phyloP scores from a whole-genome alignment of 2,329 filamentous ascomycete species.

The Polytolypa hystricis region DNA sequence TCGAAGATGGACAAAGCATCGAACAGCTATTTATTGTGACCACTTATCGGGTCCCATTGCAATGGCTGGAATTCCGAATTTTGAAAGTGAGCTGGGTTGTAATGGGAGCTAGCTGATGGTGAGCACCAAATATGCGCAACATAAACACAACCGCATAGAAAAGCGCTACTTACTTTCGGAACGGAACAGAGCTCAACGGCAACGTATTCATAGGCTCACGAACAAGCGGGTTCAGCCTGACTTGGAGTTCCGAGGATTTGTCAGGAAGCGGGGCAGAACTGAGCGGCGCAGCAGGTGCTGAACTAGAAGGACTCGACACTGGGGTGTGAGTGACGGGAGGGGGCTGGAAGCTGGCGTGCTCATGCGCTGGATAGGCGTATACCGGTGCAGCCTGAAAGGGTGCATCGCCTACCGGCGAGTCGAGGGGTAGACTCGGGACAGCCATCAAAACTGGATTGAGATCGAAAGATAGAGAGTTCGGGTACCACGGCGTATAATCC shows the following conservation, averaged over 20 bases:
- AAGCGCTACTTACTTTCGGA: slow-evolving; percentile 28
- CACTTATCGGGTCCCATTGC: slow-evolving; percentile 34
- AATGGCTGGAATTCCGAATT: slow-evolving; percentile 36
- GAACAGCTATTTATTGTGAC: slow-evolving; percentile 20
- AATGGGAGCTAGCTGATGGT: slow-evolving; percentile 27
- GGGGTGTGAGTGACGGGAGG: slow-evolving; percentile 1
- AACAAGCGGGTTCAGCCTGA: slow-evolving; percentile 32
- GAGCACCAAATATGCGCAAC: not conserved
- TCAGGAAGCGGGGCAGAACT: slow-evolving; percentile 23
- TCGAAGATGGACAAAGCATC: not conserved
- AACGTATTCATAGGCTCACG: slow-evolving; percentile 31
- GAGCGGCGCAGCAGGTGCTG: slow-evolving; percentile 12
- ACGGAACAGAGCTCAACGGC: slow-evolving; percentile 28
- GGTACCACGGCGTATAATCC: slow-evolving; percentile 27
- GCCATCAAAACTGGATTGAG: slow-evolving; percentile 31
- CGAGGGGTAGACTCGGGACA: slow-evolving; percentile 30
- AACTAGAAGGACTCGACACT: not conserved
- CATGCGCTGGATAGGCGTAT: slow-evolving; percentile 21
- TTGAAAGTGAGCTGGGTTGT: slow-evolving; percentile 37
- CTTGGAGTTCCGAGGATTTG: slow-evolving; percentile 16
- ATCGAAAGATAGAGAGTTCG: slow-evolving; percentile 28
- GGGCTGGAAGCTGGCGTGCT: slow-evolving; percentile 11
- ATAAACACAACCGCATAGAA: not conserved
- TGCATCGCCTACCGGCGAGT: slow-evolving; percentile 20
- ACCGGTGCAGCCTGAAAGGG: slow-evolving; percentile 21